These are phyloP conservation scores for Schizothecium vesticola DNA, from an alignment of 495 filamentous ascomycete genomes.

Conservation along the genomic window DNA sequence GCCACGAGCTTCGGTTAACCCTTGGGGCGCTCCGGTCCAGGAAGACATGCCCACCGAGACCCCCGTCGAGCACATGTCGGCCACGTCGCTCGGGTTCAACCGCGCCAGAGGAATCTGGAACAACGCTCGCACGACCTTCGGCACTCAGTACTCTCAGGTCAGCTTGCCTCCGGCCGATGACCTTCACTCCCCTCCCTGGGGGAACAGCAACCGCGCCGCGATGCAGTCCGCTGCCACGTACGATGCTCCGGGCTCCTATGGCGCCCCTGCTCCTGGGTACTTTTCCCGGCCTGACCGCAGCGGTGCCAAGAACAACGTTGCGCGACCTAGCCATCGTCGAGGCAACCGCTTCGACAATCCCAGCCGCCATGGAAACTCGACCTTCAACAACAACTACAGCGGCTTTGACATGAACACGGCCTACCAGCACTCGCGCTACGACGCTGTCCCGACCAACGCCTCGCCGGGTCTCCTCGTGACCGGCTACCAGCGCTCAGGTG, in stretches of 20 bases:
- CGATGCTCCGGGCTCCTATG: constrained; percentile 7
- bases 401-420: constrained; percentile 20
- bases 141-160: neutral
- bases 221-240: constrained; percentile 22
- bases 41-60: neutral
- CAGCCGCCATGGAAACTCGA: constrained; percentile 29
- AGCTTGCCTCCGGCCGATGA: neutral
- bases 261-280: neutral
- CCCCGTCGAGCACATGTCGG: neutral
- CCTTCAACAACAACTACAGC: constrained; percentile 19
- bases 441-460: constrained; percentile 25
- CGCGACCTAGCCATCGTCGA: constrained; percentile 33
- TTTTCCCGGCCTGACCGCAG: neutral
- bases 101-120: neutral
- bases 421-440: constrained; percentile 28
- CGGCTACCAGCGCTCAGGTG: neutral
- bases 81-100: neutral
- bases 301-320: constrained; percentile 28
- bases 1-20: neutral
- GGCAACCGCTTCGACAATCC: constrained; percentile 39
- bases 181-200: neutral
- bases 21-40: neutral
- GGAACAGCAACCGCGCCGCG: neutral
- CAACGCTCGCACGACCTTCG: constrained; percentile 17
- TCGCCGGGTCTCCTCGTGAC: neutral